Base-by-base conservation (phyloP, 805 yeast genomes). In the Candida pini region DNA sequence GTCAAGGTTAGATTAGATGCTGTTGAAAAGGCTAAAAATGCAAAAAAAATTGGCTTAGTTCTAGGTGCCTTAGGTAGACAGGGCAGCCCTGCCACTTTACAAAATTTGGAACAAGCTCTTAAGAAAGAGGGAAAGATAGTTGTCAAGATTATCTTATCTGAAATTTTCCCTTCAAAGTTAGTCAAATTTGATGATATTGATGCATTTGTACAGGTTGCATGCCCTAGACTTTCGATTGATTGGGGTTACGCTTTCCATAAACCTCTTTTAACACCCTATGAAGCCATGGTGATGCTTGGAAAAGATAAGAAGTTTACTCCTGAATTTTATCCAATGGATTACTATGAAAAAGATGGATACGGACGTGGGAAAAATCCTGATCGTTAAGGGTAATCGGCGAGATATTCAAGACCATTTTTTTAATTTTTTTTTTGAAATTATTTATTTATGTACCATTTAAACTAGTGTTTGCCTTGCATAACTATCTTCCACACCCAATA, bases 231-330 rank as follows among this genome's bases (percentile, higher is more conserved):
- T 30, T 86, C 96, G 2, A 90, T 92, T 27, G 98, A 92, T 58
- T 92, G 98, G 98, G 98, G 98, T 0, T 92, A 92, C 57, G 98
- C 98, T 0, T 92, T 92, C 53, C 78, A 78, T 39, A 84, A 83
- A 52, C 98, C 98, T 0, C 63, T 92, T 28, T 62, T 92, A 38
- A 90, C 98, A 0, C 98, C 98, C 0, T 92, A 92, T 55, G 98
- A 92, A 54, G 87, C 96, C 0, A 87, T 85, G 86, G 95, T 89
- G 5, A 72, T 88, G 71, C 58, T 92, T 46, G 81, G 75, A 6
- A 70, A 78, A 30, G 97, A 88, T 50, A 63, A 63, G 24, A 69
- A 65, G 59, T 84, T 92, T 75, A 64, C 59, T 30, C 72, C 71
- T 26, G 66, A 66, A 2, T 78, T 69, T 38, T 92, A 92, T 54